phyloP scores from a whole-genome alignment of 2,329 filamentous ascomycete genomes.

The Fusarium sp. region DNA sequence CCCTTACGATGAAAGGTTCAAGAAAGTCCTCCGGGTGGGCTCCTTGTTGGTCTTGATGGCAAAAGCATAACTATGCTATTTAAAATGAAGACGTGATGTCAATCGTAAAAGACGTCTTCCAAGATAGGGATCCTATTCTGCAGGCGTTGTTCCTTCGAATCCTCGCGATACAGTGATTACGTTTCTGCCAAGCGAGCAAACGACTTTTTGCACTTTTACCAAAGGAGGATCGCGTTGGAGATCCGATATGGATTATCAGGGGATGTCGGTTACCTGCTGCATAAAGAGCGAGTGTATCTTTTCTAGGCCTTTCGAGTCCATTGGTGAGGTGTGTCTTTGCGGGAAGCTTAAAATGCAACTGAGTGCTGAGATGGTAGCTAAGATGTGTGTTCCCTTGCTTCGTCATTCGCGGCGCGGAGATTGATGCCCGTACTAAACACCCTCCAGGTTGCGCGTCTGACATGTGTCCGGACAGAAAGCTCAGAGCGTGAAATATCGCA shows the following conservation, averaged over 20 bases:
- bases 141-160: fast-evolving
- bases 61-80: fast-evolving
- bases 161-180: not conserved
- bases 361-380: no score
- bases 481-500: no score
- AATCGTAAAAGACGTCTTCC: fast-evolving
- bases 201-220: not conserved
- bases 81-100: fast-evolving
- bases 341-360: no score
- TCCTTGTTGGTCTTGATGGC: fast-evolving
- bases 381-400: no score
- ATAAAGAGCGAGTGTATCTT: not conserved
- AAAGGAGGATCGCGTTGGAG: fast-evolving
- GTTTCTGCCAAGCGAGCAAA: not conserved
- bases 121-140: fast-evolving
- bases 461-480: no score
- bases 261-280: constrained; percentile 8
- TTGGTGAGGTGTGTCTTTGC: not conserved
- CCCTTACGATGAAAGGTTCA: not conserved
- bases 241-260: not conserved
- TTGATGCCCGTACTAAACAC: no score
- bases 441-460: no score
- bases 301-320: not conserved
- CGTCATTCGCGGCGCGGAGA: no score
- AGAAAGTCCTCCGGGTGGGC: fast-evolving